Base-by-base conservation (phyloP, 2,329 filamentous ascomycete genomes). In the Dactylellina sp. region DNA sequence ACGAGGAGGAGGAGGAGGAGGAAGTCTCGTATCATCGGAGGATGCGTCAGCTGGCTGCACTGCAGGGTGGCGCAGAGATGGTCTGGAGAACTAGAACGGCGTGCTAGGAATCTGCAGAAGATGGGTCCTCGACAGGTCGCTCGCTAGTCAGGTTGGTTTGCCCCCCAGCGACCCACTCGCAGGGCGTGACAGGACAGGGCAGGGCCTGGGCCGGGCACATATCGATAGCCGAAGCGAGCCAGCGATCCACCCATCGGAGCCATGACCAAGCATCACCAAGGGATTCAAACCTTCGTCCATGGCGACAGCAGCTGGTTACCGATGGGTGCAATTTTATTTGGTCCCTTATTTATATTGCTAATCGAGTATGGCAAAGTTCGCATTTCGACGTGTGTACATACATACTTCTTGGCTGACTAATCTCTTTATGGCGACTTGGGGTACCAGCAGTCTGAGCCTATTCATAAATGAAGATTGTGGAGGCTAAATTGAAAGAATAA, bases 161-260 rank as follows among this genome's bases (percentile, higher is more conserved):
- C 5, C 28, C 28, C 28, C 28, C 57, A 50, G 46, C 57, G 28
- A 35, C 50, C 18, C 37, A 61, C 49, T 16, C 37, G 47, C 59
- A 63, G 40, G 35, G 59, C 22, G 9, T 4, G 9, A 32, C 28
- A 5, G 28, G 9, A 32, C 28, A 32, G 4, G 28, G 28, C 28
- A 32, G 28, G 28, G 28, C 28, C 28, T 32, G 28, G 28, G 9
- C 28, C 28, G 57, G 55, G 55, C 37, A 47, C 32, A 25, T 53
- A 53, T 63, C 59, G 59, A 63, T 63, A 63, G 16, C 59, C 59
- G 59, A 63, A 35, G 14, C 59, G 28, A 63, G 47, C 59, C 35
- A 63, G 59, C 37, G 59, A 63, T 35, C 35, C 46, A 55, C 20
- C 39, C 42, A 3, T 11, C 9, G 20, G 28, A 4, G 9, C 28